These are phyloP conservation scores for Stylosanthes scabra DNA, from an alignment of 331 rosid species.

Conservation along the genomic window DNA sequence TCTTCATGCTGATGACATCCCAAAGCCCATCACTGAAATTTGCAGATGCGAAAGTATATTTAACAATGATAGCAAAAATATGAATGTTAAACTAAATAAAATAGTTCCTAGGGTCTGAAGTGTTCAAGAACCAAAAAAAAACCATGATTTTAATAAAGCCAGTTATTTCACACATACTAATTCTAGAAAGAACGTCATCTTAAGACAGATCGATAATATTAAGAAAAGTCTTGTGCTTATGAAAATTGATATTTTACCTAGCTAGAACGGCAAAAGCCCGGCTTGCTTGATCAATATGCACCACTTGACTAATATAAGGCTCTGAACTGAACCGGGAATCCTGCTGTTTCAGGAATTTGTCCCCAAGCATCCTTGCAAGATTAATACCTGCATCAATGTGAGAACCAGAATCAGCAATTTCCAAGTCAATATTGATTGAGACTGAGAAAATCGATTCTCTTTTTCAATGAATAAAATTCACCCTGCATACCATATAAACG, in stretches of 20 bases:
- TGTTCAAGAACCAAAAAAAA: no score
- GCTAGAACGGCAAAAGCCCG: constrained; percentile 80
- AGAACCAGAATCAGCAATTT: constrained; percentile 38
- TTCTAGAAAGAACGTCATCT: no score
- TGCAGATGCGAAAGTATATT: constrained; percentile 23
- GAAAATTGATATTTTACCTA: constrained; percentile 55
- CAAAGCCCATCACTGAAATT: constrained; percentile 91
- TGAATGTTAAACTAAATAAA: no score
- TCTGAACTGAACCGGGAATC: constrained; percentile 93
- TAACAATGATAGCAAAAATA: no score
- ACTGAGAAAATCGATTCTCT: constrained; percentile 7
- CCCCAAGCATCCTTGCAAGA: constrained; percentile 98
- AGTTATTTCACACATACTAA: no score
- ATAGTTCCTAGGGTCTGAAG: no score
- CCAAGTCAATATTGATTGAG: no score
- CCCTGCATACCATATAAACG: constrained; percentile 77
- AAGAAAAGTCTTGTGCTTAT: no score
- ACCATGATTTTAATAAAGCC: no score
- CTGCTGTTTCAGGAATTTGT: constrained; percentile 96
- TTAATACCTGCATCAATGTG: constrained; percentile 75
- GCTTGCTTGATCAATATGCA: constrained; percentile 64
- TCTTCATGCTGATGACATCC: constrained; percentile 85
- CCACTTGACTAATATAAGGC: constrained; percentile 82
- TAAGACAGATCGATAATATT: no score
- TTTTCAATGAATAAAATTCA: constrained; percentile 3